Evolutionary conservation across 441 rosid species (phyloP), one percentile per base, ranked within the genome.

Genomic region (Corymbia calophylla): DNA sequence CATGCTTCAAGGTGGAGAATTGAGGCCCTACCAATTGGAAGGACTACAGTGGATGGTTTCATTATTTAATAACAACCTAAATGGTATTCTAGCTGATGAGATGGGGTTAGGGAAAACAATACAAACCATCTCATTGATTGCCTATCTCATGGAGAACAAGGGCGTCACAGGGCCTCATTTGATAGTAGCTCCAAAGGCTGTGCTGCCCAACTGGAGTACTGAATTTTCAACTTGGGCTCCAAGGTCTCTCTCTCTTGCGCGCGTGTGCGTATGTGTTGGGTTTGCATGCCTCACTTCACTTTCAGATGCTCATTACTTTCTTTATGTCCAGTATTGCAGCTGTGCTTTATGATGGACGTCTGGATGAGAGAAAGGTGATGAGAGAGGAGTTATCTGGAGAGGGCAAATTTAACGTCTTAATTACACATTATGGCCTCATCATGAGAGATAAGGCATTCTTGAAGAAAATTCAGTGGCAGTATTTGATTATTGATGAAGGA

Each of bases 11-110:
- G 99, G 99, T 93, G 99, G 99, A 92, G 99, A 94, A 93, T 94
- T 98, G 91, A 94, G 99, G 91, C 9, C 97, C 27, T 98, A 98
- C 94, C 99, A 98, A 91, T 48, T 98, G 89, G 99, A 98, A 94
- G 99, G 99, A 87, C 99, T 98, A 90, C 99, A 98, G 64, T 97
- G 99, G 99, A 98, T 98, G 99, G 93, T 98, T 48, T 98, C 99
- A 87, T 92, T 98, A 92, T 98, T 94, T 93, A 98, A 98, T 93
- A 98, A 98, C 95, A 96, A 97, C 91, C 96, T 98, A 73, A 98
- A 98, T 91, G 99, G 99, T 87, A 97, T 98, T 92, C 95, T 98
- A 94, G 99, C 99, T 86, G 99, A 98, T 92, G 99, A 98, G 95
- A 98, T 98, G 99, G 99, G 99, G 70, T 90, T 98, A 94, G 99